phyloP scores from a whole-genome alignment of 2,329 filamentous ascomycete species.

The Magnaporthiopsis incrustans region DNA sequence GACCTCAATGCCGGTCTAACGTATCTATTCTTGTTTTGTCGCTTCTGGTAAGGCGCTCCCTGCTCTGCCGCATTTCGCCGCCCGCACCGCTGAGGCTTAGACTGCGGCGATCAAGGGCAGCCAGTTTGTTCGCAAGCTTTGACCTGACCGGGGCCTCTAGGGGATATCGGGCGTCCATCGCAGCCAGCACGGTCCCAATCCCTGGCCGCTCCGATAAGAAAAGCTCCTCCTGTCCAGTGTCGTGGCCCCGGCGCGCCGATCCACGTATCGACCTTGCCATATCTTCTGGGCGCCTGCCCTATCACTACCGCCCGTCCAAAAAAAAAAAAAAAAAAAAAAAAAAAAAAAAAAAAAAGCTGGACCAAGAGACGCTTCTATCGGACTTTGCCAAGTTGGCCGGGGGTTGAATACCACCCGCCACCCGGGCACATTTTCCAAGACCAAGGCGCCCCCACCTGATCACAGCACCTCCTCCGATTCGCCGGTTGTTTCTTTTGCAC shows the following conservation, averaged over 20 bases:
- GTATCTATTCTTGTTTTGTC: too few relatives aligned
- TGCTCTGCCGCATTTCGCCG: too few relatives aligned
- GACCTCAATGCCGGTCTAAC: too few relatives aligned
- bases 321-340: too few relatives aligned
- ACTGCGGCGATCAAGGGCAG: too few relatives aligned
- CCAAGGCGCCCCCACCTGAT: not conserved
- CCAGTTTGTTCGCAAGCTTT: too few relatives aligned
- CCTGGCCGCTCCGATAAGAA: not conserved
- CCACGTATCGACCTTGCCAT: not conserved
- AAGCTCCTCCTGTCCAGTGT: not conserved
- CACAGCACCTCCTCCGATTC: too few relatives aligned
- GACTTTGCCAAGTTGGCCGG: not conserved
- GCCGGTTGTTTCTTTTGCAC: not conserved
- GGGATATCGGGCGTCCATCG: not conserved
- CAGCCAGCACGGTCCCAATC: not conserved
- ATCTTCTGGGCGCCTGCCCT: not conserved
- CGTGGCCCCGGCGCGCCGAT: not conserved
- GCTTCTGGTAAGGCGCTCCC: too few relatives aligned
- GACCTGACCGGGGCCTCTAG: too few relatives aligned
- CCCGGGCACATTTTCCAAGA: not conserved
- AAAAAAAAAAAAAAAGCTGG: not conserved
- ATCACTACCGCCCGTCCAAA: not conserved
- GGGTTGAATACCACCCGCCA: not conserved
- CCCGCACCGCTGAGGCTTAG: too few relatives aligned
- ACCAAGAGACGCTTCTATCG: not conserved